Conservation (phyloP, 1,139 yeast genomes). For the Eremothecium gossypii region DNA sequence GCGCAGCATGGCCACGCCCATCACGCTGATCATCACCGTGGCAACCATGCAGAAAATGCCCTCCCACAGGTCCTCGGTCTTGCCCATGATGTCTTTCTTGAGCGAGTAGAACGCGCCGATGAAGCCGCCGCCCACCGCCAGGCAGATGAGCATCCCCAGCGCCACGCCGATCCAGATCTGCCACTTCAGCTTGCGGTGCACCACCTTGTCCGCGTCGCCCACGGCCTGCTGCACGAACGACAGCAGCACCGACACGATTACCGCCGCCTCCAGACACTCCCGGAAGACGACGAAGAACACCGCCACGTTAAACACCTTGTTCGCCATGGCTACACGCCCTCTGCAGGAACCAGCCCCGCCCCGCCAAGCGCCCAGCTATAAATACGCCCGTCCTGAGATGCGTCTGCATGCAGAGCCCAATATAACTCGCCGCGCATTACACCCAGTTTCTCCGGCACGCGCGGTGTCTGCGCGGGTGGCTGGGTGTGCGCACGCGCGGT, state of each 20-base stretch:
- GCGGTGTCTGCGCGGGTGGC: no score
- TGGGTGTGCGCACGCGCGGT: no score
- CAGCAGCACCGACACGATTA: constrained; percentile 72
- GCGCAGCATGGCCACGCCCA: constrained; percentile 83
- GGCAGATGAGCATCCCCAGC: constrained; percentile 61
- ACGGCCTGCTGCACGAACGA: constrained; percentile 65
- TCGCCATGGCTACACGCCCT: constrained; percentile 9
- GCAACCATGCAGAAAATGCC: constrained; percentile 79
- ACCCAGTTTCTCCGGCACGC: no score
- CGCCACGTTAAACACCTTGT: constrained; percentile 35
- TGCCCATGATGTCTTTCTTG: constrained; percentile 74
- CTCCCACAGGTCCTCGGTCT: constrained; percentile 86
- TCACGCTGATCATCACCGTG: constrained; percentile 68
- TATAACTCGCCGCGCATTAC: no score
- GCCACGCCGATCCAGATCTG: constrained; percentile 87
- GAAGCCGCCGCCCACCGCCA: constrained; percentile 66
- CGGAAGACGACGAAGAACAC: constrained; percentile 82
- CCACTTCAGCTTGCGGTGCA: constrained; percentile 38
- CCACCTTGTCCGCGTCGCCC: constrained; percentile 26
- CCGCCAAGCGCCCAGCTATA: no score
- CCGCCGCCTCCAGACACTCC: constrained; percentile 81
- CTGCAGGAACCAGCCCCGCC: no score
- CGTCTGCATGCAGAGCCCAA: no score
- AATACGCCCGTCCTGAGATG: no score
- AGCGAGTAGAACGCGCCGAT: constrained; percentile 66